Evolutionary conservation across 257 asterid species (phyloP), one percentile per base, ranked within the genome.

Genomic region (Cynanchum wilfordii): DNA sequence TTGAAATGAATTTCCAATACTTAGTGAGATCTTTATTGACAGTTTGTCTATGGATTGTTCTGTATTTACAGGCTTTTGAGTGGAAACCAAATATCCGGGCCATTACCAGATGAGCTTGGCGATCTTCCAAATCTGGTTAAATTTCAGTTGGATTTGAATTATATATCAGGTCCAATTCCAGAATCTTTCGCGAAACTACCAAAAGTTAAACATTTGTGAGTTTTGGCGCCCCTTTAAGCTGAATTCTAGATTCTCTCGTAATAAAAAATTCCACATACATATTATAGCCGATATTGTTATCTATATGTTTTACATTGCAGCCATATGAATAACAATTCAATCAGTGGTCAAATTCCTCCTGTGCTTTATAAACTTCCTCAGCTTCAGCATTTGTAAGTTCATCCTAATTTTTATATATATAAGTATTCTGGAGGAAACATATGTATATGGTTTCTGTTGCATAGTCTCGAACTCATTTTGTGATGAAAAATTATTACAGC

Each of bases 311-410:
- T 60, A 30, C 10, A 60, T 15, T 62, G 68, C 68, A 63, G 68
- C 68, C 68, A 63, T 63, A 63, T 63, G 68, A 63, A 63, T 63
- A 63, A 63, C 68, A 63, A 63, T 63, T 63, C 68, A 17, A 30
- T 63, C 68, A 63, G 68, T 33, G 68, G 68, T 33, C 68, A 63
- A 63, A 63, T 63, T 63, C 68, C 68, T 63, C 47, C 68, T 63
- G 47, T 16, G 47, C 68, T 63, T 63, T 63, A 30, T 63, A 63
- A 63, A 17, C 68, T 63, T 30, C 47, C 68, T 7, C 5, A 30
- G 45, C 68, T 63, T 33, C 47, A 63, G 47, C 68, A 63, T 63
- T 33, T 63, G 68, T 63, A 33, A 33, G 68, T 63, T 63, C 68
- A 33, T 33, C 24, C 24, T 62, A 30, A 60, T n/a, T n/a, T n/a